Percentiles rank a stretch among this genome's conserved stretches.
Evolutionary conservation across 305 asterid species (phyloP).

Genomic region (Fraxinus paxiana): DNA sequence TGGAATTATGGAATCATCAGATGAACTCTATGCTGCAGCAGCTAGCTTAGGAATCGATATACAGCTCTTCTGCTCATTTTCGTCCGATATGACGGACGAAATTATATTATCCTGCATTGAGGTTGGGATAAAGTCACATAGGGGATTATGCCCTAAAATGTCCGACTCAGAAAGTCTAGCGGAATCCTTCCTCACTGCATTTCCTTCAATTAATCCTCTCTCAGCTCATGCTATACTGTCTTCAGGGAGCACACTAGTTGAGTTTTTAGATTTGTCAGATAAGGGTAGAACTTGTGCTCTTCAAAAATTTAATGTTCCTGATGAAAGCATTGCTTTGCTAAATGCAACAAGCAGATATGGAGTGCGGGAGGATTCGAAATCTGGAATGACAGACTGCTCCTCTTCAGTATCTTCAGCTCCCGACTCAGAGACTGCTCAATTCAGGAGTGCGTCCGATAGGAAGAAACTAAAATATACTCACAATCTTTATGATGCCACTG

Average conservation of each 20-base stretch:
- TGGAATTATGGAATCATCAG: constrained; percentile 87
- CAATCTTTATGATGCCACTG: constrained; percentile 27
- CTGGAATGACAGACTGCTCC: constrained; percentile 91
- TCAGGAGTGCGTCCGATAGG: constrained; percentile 41
- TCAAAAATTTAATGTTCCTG: constrained; percentile 59
- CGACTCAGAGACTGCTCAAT: constrained; percentile 51
- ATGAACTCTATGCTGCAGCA: constrained; percentile 93
- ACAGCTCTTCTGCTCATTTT: constrained; percentile 77
- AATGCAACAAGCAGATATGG: constrained; percentile 67
- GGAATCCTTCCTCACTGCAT: constrained; percentile 82
- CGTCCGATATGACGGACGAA: constrained; percentile 78
- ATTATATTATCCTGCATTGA: constrained; percentile 75
- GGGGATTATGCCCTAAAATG: constrained; percentile 63
- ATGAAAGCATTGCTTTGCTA: constrained; percentile 64
- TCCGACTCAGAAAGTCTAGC: constrained; percentile 78
- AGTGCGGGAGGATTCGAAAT: constrained; percentile 81
- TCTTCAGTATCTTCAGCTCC: constrained; percentile 70
- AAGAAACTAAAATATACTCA: constrained; percentile 52
- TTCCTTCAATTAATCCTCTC: constrained; percentile 92
- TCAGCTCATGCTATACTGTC: constrained; percentile 90
- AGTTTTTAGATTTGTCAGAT: constrained; percentile 61
- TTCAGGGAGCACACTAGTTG: constrained; percentile 53
- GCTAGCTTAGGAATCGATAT: constrained; percentile 85
- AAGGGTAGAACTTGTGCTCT: constrained; percentile 50
- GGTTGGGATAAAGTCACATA: constrained; percentile 44